phyloP scores from a whole-genome alignment of 768 basidiomycete species.

The Scleroderma bovista region DNA sequence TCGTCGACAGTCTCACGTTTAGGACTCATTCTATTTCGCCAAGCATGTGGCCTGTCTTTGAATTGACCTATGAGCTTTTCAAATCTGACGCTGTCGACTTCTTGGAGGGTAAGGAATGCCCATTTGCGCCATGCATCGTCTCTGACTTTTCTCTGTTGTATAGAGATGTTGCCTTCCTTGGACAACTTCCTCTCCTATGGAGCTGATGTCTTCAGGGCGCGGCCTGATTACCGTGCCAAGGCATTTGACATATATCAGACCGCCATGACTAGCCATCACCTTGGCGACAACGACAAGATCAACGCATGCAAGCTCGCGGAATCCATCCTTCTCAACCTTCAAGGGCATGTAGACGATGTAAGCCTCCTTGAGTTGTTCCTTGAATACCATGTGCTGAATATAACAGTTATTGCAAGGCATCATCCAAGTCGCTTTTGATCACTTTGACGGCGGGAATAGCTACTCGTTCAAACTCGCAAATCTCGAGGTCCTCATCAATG shows the following conservation, averaged over 20 bases:
- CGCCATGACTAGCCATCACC: conserved; percentile 57
- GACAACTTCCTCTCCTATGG: conserved; percentile 90
- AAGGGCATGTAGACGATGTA: conserved; percentile 76
- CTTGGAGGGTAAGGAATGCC: conserved; percentile 57
- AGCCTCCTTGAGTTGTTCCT: conserved; percentile 16
- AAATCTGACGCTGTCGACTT: conserved; percentile 82
- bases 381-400: not conserved
- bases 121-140: not conserved
- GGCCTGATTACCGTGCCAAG: conserved; percentile 73
- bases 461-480: conserved; percentile 65
- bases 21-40: conserved; percentile 70
- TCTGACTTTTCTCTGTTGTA: not conserved
- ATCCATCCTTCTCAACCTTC: conserved; percentile 73
- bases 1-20: conserved; percentile 83
- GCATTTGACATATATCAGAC: conserved; percentile 79
- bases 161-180: conserved; percentile 83
- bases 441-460: conserved; percentile 59
- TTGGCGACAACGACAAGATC: conserved; percentile 81
- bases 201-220: conserved; percentile 64
- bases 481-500: conserved; percentile 78
- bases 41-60: conserved; percentile 84
- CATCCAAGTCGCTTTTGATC: conserved; percentile 52
- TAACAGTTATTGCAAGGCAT: conserved; percentile 59
- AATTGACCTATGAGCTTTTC: conserved; percentile 77
- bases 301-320: conserved; percentile 85